Evolutionary conservation across 257 asterid species (phyloP).

Genomic region (Ehretia macrophylla): DNA sequence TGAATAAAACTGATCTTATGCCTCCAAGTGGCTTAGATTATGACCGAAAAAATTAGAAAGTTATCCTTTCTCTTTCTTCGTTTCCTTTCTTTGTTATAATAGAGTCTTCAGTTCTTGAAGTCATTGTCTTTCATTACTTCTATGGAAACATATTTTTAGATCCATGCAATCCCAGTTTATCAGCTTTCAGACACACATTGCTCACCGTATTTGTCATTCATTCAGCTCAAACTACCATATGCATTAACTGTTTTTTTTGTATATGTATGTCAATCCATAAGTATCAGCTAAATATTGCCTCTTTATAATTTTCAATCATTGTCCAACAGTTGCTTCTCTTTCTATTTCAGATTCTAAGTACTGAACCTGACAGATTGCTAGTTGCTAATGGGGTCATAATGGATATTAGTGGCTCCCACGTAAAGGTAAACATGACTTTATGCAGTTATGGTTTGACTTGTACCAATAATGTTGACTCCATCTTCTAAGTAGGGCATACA

Average conservation of each 20-base stretch:
- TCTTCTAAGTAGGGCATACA: background rate
- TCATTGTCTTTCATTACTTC: background rate
- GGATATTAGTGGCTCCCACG: slow-evolving; percentile 61
- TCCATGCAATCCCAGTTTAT: background rate
- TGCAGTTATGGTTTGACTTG: background rate
- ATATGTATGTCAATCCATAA: background rate
- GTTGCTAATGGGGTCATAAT: slow-evolving; percentile 71
- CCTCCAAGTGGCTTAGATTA: too few relatives aligned
- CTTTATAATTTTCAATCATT: background rate
- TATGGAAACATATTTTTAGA: background rate
- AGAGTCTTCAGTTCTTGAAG: too few relatives aligned
- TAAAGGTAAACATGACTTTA: slow-evolving; percentile 53
- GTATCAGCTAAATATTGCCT: background rate
- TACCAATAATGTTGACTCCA: background rate
- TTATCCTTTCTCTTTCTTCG: too few relatives aligned
- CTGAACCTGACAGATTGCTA: slow-evolving; percentile 60
- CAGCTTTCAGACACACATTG: background rate
- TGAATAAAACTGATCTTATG: too few relatives aligned
- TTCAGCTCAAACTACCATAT: background rate
- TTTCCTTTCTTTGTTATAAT: too few relatives aligned
- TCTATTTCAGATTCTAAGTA: slow-evolving; percentile 71
- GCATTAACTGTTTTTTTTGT: background rate
- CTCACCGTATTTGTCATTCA: background rate
- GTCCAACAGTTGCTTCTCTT: background rate
- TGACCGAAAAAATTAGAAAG: too few relatives aligned